These are phyloP conservation scores for Arabidopsis lyrata DNA, from an alignment of 441 rosid species.

Conservation along the genomic window DNA sequence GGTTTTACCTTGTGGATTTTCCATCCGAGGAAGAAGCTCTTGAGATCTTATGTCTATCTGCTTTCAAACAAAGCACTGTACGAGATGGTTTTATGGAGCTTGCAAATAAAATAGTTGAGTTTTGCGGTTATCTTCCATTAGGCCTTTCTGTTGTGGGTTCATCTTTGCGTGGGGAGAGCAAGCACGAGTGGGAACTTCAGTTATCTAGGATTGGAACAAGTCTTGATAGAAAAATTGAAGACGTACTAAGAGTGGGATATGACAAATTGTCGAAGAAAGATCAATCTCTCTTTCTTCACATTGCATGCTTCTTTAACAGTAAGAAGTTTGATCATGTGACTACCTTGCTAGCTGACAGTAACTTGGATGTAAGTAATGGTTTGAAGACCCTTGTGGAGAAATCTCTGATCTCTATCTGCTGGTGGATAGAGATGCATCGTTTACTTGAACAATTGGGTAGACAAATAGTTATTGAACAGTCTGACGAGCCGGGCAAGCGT, in stretches of 20 bases:
- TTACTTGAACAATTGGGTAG: constrained; percentile 12
- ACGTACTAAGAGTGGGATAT: not conserved
- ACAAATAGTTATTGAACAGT: not conserved
- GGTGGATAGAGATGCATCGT: not conserved
- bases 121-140: no score
- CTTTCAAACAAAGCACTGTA: not conserved
- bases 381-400: not conserved
- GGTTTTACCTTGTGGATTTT: no score
- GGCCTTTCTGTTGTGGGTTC: not conserved
- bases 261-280: not conserved
- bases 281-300: not conserved
- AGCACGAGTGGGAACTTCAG: not conserved
- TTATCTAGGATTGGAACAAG: not conserved
- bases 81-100: not conserved
- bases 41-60: not conserved
- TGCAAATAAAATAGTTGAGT: not conserved
- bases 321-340: not conserved
- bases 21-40: no score
- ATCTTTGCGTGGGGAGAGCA: not conserved
- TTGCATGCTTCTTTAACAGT: constrained; percentile 9
- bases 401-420: not conserved
- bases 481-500: constrained; percentile 3
- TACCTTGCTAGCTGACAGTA: not conserved
- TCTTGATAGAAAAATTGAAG: not conserved
- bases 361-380: not conserved